Evolutionary conservation across 2,329 filamentous ascomycete genomes (phyloP).

Genomic region (Diplodia seriata): DNA sequence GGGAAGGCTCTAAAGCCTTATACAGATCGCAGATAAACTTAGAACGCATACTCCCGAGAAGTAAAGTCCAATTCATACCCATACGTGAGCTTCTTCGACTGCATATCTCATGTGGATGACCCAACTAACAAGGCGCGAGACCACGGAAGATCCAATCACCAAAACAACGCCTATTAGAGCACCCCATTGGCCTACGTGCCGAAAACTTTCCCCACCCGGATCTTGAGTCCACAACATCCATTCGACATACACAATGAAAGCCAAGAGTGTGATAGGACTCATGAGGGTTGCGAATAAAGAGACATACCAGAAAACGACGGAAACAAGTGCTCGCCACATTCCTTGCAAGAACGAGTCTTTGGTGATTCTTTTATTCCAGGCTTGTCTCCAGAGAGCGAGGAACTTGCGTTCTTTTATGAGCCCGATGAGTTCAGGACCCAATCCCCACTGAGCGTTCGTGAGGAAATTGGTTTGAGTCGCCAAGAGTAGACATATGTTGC

Average conservation of each 20-base stretch:
- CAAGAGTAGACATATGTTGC: background rate
- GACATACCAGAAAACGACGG: background rate
- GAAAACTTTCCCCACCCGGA: background rate
- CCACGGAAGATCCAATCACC: background rate
- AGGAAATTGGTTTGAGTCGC: background rate
- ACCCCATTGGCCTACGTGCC: background rate
- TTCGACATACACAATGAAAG: background rate
- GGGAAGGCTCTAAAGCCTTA: slow-evolving; percentile 50
- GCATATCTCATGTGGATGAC: background rate
- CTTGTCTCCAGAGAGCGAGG: background rate
- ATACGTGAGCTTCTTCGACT: too few species aligned
- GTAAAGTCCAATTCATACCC: too few species aligned
- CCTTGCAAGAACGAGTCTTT: background rate
- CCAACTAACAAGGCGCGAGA: background rate
- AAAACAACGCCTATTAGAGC: background rate
- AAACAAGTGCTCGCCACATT: background rate
- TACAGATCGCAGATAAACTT: background rate
- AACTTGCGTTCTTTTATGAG: background rate
- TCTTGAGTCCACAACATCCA: background rate
- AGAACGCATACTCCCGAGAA: too few species aligned
- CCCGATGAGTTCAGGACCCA: background rate
- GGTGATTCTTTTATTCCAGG: background rate
- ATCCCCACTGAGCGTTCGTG: background rate
- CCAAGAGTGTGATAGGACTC: background rate
- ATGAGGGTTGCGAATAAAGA: background rate